phyloP scores from a whole-genome alignment of 805 yeast genomes.

The Lipomyces sp. region DNA sequence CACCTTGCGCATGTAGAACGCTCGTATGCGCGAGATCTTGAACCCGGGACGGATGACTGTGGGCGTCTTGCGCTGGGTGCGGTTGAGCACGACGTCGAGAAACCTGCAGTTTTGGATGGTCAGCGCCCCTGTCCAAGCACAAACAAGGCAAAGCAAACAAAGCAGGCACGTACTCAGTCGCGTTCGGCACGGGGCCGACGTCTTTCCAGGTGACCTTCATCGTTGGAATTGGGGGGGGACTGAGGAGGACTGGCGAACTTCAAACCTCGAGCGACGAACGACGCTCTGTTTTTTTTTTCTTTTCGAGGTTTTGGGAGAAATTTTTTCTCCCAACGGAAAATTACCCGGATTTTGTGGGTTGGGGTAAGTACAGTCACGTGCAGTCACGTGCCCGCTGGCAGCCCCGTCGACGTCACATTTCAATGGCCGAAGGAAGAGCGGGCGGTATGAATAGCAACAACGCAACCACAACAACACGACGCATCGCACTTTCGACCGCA shows the following conservation, averaged over 20 bases:
- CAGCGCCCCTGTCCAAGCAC: neutral
- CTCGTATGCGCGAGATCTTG: slow-evolving; percentile 91
- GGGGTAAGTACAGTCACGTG: too few relatives aligned
- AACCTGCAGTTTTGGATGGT: slow-evolving; percentile 37
- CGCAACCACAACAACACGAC: too few relatives aligned
- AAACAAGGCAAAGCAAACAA: neutral
- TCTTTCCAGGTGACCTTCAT: slow-evolving; percentile 99
- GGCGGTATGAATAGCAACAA: too few relatives aligned
- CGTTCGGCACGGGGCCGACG: slow-evolving; percentile 88
- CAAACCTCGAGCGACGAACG: too few relatives aligned
- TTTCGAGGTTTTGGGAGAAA: too few relatives aligned
- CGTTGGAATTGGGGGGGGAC: neutral
- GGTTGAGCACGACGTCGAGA: slow-evolving; percentile 92
- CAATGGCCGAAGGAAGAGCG: too few relatives aligned
- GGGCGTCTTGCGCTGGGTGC: slow-evolving; percentile 98
- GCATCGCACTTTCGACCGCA: too few relatives aligned
- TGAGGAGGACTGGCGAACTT: neutral
- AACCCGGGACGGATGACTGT: slow-evolving; percentile 98
- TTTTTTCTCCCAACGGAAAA: too few relatives aligned
- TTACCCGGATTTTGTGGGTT: too few relatives aligned
- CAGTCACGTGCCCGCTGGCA: too few relatives aligned
- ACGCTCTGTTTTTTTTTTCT: too few relatives aligned
- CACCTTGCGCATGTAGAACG: slow-evolving; percentile 97
- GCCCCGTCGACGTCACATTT: too few relatives aligned
- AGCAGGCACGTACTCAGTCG: slow-evolving; percentile 56